Base-by-base conservation (phyloP, 257 asterid species). In the Solanum lycopersicoides region DNA sequence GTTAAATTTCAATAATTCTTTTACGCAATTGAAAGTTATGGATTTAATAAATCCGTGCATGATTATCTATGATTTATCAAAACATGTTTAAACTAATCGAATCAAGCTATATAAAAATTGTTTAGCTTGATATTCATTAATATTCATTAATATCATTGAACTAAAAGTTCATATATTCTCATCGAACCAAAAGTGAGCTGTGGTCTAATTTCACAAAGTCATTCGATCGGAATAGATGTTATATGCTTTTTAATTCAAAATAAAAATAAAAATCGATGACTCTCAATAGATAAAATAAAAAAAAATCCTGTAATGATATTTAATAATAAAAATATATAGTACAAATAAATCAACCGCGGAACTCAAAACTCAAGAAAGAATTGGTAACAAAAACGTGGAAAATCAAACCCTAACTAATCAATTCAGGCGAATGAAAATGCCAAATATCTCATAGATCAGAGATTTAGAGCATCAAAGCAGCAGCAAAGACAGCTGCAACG, bases 381-480 rank as follows among this genome's bases (percentile, higher is more conserved):
- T 53, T 53, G 63, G 63, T 53, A 50, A 53, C 23, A 53, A 53
- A 53, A 53, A 47, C 18, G n/a, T 45, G 65, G 21, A 44, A 45
- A 44, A 15, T 28, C 50, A 79, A 79, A 25, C 21, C 23, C 60
- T 42, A 77, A 42, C 83, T 42, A 20, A n/a, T 76, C 60, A 76
- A 42, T 47, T 77, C 63, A 60, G 83, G 83, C 37, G n/a, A 77
- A n/a, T n/a, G 34, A 8, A 77, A 77, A n/a, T 15, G 32, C 56
- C 14, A 39, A 73, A 42, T 3, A 42, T 77, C 82, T 12, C 60
- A 77, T n/a, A 14, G 9, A 77, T 77, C 37, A 42, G 35, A 90
- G 87, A 87, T 88, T 90, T 90, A 93, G 47, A 92, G 79, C 91
- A 91, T 63, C 72, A 91, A 34, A 23, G 93, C 91, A 53, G 93